Evolutionary conservation across 2,329 filamentous ascomycete genomes (phyloP).

Genomic region (Reticulascus tulasneorum): DNA sequence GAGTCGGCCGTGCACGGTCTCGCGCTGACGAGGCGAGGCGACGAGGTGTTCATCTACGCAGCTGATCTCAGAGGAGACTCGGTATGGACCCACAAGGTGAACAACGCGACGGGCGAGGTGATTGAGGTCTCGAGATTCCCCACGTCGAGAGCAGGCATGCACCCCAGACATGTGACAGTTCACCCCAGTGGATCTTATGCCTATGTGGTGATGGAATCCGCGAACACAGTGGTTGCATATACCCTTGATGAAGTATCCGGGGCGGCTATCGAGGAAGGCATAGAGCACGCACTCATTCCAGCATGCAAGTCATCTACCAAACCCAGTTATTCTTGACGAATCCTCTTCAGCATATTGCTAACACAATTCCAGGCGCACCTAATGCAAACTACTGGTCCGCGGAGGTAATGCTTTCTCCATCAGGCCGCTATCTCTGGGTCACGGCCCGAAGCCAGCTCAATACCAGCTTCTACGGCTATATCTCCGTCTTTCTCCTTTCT

Average conservation of each 20-base stretch:
- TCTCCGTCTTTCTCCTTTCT: conserved; percentile 25
- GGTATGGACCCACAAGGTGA: conserved; percentile 23
- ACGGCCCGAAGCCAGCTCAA: too few species aligned
- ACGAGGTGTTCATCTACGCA: conserved; percentile 25
- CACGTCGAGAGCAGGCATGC: conserved; percentile 13
- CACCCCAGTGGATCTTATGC: conserved; percentile 23
- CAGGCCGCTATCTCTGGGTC: too few species aligned
- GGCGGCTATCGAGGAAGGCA: too few species aligned
- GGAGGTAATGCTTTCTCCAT: too few species aligned
- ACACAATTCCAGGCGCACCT: too few species aligned
- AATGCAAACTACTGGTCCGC: too few species aligned
- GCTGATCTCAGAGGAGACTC: conserved; percentile 26
- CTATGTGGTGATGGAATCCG: conserved; percentile 23
- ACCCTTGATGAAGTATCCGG: too few species aligned
- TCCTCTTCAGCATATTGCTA: too few species aligned
- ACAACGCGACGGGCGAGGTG: conserved; percentile 15
- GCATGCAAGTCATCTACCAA: too few species aligned
- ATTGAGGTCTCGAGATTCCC: conserved; percentile 16
- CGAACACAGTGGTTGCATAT: conserved; percentile 20
- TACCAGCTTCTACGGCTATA: conserved; percentile 22
- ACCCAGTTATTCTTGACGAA: too few species aligned
- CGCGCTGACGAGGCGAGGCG: conserved; percentile 13
- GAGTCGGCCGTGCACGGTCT: conserved; percentile 25
- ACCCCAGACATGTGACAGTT: conserved; percentile 22
- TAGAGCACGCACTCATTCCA: too few species aligned